Evolutionary conservation across 1,284 basidiomycete species (phyloP), one percentile per base, ranked within the genome.

Genomic region (Cryptococcus deneoformans): DNA sequence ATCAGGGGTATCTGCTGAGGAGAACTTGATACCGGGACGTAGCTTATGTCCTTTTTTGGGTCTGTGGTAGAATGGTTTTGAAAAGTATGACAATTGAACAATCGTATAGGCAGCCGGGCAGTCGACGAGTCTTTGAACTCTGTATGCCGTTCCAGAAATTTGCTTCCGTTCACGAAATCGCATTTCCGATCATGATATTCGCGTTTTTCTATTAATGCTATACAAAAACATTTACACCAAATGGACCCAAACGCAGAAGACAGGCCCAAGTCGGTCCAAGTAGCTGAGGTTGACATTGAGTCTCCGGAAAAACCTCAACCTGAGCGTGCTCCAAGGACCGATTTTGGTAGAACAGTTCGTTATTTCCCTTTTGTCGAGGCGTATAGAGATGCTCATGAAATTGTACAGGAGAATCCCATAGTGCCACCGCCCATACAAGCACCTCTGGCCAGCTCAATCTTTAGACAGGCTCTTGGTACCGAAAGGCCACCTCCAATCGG

Each of bases 201-300:
- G 20, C 20, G 20, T 20, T 20, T 20, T 20, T 20, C 20, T 20
- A 20, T 20, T 20, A 20, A 20, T 20, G 20, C 20, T 20, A 20
- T 20, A 20, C 20, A 20, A 20, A 46, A 50, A 51, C 34, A 48
- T 11, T 36, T 35, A 9, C 2, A 36, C 10, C 46, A 39, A n/a
- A 77, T 78, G 74, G 76, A 78, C 57, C 68, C 75, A 4, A 74
- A 72, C 60, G 64, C 70, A 24, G 69, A 73, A 55, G 64, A 62
- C n/a, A 61, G 66, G 9, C 66, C 72, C 9, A 68, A 67, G 5
- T 64, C 60, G 24, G 73, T 64, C 38, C 68, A 70, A 48, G 53
- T 77, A 6, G 68, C 66, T 2, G 70, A 75, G 55, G 66, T 75
- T 11, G 76, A 75, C 50, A 65, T 76, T n/a, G 72, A 75, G 53